Base-by-base conservation (phyloP, 169 alveolate species). In the Plasmodium gallinaceum region DNA sequence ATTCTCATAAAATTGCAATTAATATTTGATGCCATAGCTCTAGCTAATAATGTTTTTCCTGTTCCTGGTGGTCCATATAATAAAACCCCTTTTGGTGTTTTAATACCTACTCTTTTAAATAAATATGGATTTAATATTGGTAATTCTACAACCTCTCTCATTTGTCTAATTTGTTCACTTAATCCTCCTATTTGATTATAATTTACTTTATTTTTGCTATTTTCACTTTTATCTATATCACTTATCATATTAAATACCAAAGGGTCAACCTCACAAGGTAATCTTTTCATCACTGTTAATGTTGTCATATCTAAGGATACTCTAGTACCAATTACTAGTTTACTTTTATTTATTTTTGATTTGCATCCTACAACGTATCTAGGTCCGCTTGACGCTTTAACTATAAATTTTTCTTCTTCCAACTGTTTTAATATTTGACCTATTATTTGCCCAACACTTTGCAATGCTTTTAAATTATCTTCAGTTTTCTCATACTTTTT, bases 1-100 rank as follows among this genome's bases (percentile, higher is more conserved):
- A 99, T 99, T 92, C 98, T 96, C 96, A 98, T 93, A 95, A 99
- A 99, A 91, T 96, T 97, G 73, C 99, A 98, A 78, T 97, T 99
- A 95, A 98, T 97, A 89, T 98, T 98, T 88, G 98, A 96, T 6
- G 99, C 99, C 95, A 98, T 95, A 18, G 99, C 99, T 93, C 99
- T 94, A 5, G 99, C 99, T 54, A 98, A 92, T 9, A 98, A 94
- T 18, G 99, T 99, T 93, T 99, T 98, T 7, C 99, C 99, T 16
- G 99, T 99, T 16, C 99, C 99, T 39, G 99, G 99, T 20, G 99
- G 99, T 3, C 99, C 99, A 88, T 99, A 99, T 88, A 99, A 96
- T 43, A 99, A 96, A 6, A 96, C 99, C 48, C 99, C 99, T 87
- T 98, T 99, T 12, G 99, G 99, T n/a, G 99, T 98, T 89, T 98